phyloP scores from a whole-genome alignment of 257 asterid genomes.

The Cinchona pubescens region DNA sequence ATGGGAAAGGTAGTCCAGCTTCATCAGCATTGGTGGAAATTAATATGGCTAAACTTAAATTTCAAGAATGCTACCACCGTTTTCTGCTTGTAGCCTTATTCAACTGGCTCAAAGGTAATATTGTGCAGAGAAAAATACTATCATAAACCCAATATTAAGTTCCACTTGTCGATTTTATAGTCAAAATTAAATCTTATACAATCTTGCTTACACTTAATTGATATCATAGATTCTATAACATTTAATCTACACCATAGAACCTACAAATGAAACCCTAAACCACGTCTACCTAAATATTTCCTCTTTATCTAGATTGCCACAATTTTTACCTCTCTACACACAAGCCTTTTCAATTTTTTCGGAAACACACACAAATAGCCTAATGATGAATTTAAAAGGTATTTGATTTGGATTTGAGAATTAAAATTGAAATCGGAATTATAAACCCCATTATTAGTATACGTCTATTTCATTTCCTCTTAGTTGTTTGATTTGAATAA shows the following conservation, averaged over 20 bases:
- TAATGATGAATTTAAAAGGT: not conserved
- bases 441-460: too few species aligned
- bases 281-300: too few species aligned
- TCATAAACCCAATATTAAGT: conserved; percentile 52
- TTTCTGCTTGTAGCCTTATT: conserved; percentile 62
- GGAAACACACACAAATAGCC: not conserved
- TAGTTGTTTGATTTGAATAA: too few species aligned
- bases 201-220: too few species aligned
- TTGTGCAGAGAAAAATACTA: too few species aligned
- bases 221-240: too few species aligned
- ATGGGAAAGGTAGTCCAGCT: conserved; percentile 64
- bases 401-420: too few species aligned
- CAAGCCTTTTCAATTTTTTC: not conserved
- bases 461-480: too few species aligned
- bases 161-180: not conserved
- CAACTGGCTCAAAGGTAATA: conserved; percentile 61
- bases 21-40: conserved; percentile 53
- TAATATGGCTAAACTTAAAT: conserved; percentile 57
- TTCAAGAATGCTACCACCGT: conserved; percentile 79
- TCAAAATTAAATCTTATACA: too few species aligned
- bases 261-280: too few species aligned
- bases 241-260: too few species aligned
- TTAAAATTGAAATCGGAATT: too few species aligned
- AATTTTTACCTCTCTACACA: not conserved
- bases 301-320: not conserved